A percentile compares a stretch with the other conserved stretches of the same genome.
Conservation (phyloP, 306 rosid species). For the Cucumis hystrix region DNA sequence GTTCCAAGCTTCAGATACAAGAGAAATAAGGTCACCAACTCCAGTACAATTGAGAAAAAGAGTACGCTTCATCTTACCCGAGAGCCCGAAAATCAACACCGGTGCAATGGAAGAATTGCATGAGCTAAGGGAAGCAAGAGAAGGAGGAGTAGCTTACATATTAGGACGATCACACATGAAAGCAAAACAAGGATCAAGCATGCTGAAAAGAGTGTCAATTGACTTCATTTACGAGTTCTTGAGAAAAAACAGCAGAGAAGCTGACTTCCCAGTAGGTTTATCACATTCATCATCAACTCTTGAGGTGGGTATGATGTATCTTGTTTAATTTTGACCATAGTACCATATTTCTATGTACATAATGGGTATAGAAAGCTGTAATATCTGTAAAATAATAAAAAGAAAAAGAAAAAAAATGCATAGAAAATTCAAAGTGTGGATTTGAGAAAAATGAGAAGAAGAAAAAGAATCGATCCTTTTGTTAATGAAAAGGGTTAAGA, state of each 20-base stretch:
- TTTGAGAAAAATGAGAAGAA: background rate
- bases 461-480: too few species aligned
- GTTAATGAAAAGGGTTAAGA: too few species aligned
- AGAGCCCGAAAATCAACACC: slow-evolving; percentile 46
- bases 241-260: slow-evolving; percentile 65
- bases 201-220: slow-evolving; percentile 44
- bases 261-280: slow-evolving; percentile 32
- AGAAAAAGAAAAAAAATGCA: background rate
- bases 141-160: slow-evolving; percentile 76
- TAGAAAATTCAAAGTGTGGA: background rate
- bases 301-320: slow-evolving; percentile 91
- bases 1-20: slow-evolving; percentile 22
- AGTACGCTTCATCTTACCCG: slow-evolving; percentile 72
- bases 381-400: background rate
- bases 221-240: slow-evolving; percentile 68
- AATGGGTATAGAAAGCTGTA: slow-evolving; percentile 2
- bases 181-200: slow-evolving; percentile 70
- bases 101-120: slow-evolving; percentile 39
- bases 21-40: slow-evolving; percentile 49
- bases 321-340: slow-evolving; percentile 20
- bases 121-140: slow-evolving; percentile 76
- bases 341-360: background rate
- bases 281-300: slow-evolving; percentile 73
- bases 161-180: slow-evolving; percentile 64
- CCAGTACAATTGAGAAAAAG: slow-evolving; percentile 32